Conservation (phyloP, 805 yeast genomes). For the Saccharomycopsis vini region DNA sequence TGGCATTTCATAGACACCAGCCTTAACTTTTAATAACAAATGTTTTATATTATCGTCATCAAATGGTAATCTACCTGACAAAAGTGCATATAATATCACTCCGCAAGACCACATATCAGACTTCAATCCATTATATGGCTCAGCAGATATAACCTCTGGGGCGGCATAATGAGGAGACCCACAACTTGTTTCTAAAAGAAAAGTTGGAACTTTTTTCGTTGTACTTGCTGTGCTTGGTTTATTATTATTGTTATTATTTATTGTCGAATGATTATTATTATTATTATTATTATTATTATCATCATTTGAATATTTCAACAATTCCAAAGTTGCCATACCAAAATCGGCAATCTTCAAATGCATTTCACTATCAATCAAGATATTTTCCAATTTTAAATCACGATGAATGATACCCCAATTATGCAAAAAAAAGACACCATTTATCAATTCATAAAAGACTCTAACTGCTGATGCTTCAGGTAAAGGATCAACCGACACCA, state of each 20-base stretch:
- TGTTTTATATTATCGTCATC: conserved; percentile 75
- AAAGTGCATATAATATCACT: conserved; percentile 65
- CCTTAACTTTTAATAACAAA: conserved; percentile 63
- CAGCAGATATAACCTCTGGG: conserved; percentile 76
- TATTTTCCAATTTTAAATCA: conserved; percentile 75
- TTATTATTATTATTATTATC: conserved; percentile 76
- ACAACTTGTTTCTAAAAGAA: conserved; percentile 69
- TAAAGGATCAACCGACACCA: conserved; percentile 60
- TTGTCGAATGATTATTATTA: conserved; percentile 73
- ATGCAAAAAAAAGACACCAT: conserved; percentile 76
- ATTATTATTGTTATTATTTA: conserved; percentile 56
- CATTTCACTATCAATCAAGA: conserved; percentile 52
- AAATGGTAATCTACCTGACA: conserved; percentile 76
- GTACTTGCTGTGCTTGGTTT: conserved; percentile 54
- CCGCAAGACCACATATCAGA: conserved; percentile 89
- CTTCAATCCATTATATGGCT: conserved; percentile 73
- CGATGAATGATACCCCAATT: conserved; percentile 74
- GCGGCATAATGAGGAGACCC: conserved; percentile 89
- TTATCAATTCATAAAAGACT: conserved; percentile 67
- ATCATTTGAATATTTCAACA: conserved; percentile 32
- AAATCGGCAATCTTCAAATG: conserved; percentile 77
- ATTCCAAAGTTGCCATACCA: conserved; percentile 81
- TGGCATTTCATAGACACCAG: conserved; percentile 71
- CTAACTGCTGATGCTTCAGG: conserved; percentile 67
- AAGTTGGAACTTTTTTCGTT: conserved; percentile 75